Evolutionary conservation across 164 flowering plant species (phyloP), one percentile per base, ranked within the genome.

Genomic region (Vitis labrusca): DNA sequence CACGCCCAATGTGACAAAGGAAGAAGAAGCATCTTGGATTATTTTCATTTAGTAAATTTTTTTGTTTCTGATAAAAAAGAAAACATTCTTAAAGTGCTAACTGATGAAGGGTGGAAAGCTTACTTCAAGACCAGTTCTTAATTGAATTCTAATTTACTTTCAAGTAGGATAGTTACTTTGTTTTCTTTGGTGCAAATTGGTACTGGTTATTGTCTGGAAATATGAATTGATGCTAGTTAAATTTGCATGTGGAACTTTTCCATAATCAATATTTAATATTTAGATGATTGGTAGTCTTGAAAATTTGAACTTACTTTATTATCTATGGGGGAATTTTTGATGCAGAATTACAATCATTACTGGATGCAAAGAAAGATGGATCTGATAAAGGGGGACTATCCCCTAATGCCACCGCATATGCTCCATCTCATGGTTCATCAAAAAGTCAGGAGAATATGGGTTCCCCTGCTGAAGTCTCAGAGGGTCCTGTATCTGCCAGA

Each of bases 301-400:
- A 9, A 14, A 30, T 54, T 17, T 54, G 27, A 57, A 32, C 23
- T 59, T 68, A 71, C 37, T 50, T 51, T 61, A 54, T 52, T 72
- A 54, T 48, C 68, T 16, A 2, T 70, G 66, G 52, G 19, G 48
- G 29, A 64, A 29, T 68, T 6, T 54, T 17, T 75, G 56, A 71
- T 76, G 68, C 73, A 84, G 89, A 83, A 74, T 67, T 71, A 50
- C 79, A 71, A 15, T 17, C 80, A 65, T 58, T 73, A 51, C 54
- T 63, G 51, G 67, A 61, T 60, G 44, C 47, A 59, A 86, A 81
- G 78, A 81, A 75, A 66, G 74, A 72, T 66, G 70, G 64, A 61
- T 72, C 79, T 64, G 85, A 82, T 9, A 85, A 82, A 77, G 85
- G 66, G 54, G 71, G 73, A 64, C 49, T 78, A 63, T 81, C 86